Conservation (phyloP, 371 early-diverging fungal genomes). For the Mycotypha africana region DNA sequence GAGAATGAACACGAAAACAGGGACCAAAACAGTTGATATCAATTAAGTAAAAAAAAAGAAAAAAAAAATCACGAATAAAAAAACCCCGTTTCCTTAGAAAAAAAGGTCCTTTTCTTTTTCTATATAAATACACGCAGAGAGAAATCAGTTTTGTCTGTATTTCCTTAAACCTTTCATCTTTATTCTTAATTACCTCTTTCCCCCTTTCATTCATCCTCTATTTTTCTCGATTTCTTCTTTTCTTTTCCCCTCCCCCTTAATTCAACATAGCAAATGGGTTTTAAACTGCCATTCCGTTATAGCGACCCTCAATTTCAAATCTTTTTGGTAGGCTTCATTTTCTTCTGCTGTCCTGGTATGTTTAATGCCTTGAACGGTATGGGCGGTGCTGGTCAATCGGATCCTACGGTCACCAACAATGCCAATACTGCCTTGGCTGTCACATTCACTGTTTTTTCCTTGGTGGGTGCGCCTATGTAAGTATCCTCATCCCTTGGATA, state of each 20-base stretch:
- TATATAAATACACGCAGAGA: not conserved
- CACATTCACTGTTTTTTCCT: constrained; percentile 62
- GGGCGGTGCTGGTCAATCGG: constrained; percentile 56
- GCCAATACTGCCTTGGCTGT: constrained; percentile 67
- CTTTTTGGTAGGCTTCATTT: constrained; percentile 64
- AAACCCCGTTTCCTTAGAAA: too few species aligned
- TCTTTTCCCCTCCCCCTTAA: not conserved
- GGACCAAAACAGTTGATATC: too few species aligned
- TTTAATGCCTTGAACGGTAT: constrained; percentile 74
- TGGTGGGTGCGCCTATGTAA: constrained; percentile 56
- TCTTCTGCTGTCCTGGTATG: constrained; percentile 83
- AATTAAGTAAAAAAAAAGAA: constrained; percentile 8
- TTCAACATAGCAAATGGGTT: constrained; percentile 10
- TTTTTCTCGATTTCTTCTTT: constrained; percentile 1
- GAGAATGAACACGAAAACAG: too few species aligned
- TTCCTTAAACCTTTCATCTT: too few species aligned
- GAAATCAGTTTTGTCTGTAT: not conserved
- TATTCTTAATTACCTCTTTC: too few species aligned
- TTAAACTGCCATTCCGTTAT: constrained; percentile 46
- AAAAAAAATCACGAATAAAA: not conserved
- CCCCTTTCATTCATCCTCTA: not conserved
- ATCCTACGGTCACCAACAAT: constrained; percentile 57
- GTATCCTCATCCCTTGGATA: too few species aligned
- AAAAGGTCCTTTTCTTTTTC: not conserved
- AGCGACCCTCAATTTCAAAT: constrained; percentile 57